These are phyloP conservation scores for Periconia macrospinosa DNA, from an alignment of 2,329 filamentous ascomycete species.

Conservation along the genomic window DNA sequence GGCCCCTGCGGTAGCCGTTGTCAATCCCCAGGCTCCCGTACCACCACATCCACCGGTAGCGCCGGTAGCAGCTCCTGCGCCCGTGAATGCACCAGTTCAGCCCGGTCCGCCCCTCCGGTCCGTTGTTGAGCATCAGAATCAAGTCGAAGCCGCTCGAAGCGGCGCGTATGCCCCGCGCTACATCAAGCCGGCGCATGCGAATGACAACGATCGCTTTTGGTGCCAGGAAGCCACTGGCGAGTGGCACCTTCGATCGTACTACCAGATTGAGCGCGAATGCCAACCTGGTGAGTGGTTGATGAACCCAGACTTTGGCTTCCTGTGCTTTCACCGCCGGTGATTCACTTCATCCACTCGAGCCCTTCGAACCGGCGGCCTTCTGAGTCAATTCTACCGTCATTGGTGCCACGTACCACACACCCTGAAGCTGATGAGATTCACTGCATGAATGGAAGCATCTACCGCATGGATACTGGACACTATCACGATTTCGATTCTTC, in stretches of 20 bases:
- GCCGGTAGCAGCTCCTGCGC: slow-evolving; percentile 23
- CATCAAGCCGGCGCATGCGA: slow-evolving; percentile 38
- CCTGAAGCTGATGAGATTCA: too few species aligned
- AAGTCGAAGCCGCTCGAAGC: slow-evolving; percentile 32
- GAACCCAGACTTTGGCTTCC: slow-evolving; percentile 35
- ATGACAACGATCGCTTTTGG: slow-evolving; percentile 40
- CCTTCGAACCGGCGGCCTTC: too few species aligned
- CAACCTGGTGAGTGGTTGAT: slow-evolving; percentile 41
- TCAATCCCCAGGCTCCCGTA: slow-evolving; percentile 17
- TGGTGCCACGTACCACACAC: too few species aligned
- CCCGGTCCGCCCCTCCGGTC: slow-evolving; percentile 15
- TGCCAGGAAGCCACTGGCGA: slow-evolving; percentile 40
- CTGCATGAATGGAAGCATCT: too few species aligned
- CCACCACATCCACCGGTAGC: slow-evolving; percentile 14
- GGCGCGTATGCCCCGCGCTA: slow-evolving; percentile 32
- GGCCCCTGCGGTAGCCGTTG: slow-evolving; percentile 9
- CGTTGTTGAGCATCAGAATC: slow-evolving; percentile 34
- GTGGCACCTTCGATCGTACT: slow-evolving; percentile 39
- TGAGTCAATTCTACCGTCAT: too few species aligned
- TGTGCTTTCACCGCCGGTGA: slow-evolving; percentile 37
- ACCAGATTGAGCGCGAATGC: slow-evolving; percentile 43
- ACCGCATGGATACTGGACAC: too few species aligned
- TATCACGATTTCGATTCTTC: too few species aligned
- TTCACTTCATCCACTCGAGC: too few species aligned
- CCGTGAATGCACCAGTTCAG: not conserved